phyloP scores from a whole-genome alignment of 1,139 yeast species.

The Kodamaea arcana region DNA sequence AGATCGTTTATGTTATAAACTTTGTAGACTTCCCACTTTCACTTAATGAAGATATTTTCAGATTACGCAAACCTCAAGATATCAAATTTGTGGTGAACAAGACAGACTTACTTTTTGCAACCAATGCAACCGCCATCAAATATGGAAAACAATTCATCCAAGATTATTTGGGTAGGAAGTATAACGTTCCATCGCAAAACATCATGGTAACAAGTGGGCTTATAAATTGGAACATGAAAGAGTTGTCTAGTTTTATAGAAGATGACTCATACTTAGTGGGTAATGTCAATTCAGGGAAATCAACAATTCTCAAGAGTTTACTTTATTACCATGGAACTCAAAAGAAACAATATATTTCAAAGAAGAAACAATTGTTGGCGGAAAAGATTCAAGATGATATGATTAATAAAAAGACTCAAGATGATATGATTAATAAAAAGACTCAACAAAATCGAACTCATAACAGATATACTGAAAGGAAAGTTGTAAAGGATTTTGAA shows the following conservation, averaged over 20 bases:
- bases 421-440: constrained; percentile 11
- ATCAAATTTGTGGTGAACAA: constrained; percentile 56
- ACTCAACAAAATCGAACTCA: constrained; percentile 7
- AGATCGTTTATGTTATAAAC: constrained; percentile 56
- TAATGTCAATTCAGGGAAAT: constrained; percentile 72
- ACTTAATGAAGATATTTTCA: constrained; percentile 36
- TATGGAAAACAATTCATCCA: constrained; percentile 44
- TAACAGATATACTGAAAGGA: constrained; percentile 8
- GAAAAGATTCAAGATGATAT: constrained; percentile 17
- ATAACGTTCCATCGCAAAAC: constrained; percentile 40
- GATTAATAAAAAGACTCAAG: constrained; percentile 13
- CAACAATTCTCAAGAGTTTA: constrained; percentile 55
- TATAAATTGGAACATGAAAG: constrained; percentile 49
- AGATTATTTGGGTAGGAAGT: constrained; percentile 36
- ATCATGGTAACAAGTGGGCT: constrained; percentile 49
- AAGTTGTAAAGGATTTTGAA: constrained; percentile 13
- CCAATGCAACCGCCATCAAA: constrained; percentile 25
- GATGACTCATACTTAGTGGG: constrained; percentile 61
- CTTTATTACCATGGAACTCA: constrained; percentile 19
- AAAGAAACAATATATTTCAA: constrained; percentile 4
- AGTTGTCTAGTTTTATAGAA: constrained; percentile 32
- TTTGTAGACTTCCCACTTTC: constrained; percentile 70
- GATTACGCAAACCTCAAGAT: constrained; percentile 29
- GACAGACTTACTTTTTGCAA: constrained; percentile 48
- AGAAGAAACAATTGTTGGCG: constrained; percentile 11